Percentiles rank a stretch among this genome's conserved stretches.
These are phyloP conservation scores for Chlorella sp. DNA, from an alignment of 139 green algal species.

Conservation along the genomic window DNA sequence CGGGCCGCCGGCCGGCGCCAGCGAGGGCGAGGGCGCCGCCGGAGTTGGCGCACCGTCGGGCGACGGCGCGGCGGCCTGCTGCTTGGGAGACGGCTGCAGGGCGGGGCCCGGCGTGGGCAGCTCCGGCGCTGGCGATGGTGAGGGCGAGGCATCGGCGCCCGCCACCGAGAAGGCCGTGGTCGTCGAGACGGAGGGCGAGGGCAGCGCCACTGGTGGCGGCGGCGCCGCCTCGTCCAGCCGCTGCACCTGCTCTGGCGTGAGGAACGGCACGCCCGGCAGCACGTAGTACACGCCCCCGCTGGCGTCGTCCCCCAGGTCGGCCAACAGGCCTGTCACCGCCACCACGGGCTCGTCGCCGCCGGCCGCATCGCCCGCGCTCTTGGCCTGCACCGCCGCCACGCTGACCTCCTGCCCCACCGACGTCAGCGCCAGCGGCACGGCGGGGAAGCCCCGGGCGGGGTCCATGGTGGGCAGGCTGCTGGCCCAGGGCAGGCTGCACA, in stretches of 20 bases:
- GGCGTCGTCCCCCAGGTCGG: background rate
- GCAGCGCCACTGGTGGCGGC: too few relatives aligned
- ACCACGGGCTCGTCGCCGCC: background rate
- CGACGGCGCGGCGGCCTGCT: background rate
- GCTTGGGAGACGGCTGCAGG: background rate
- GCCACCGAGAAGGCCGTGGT: too few relatives aligned
- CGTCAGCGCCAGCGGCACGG: constrained; percentile 1
- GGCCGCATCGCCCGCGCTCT: background rate
- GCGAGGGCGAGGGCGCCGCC: background rate
- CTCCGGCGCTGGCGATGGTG: background rate
- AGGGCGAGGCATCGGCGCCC: too few relatives aligned
- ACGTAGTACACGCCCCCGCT: constrained; percentile 1
- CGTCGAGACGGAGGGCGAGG: too few relatives aligned
- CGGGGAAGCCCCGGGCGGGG: constrained; percentile 5
- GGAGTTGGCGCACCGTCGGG: background rate
- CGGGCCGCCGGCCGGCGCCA: background rate
- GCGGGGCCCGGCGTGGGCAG: background rate
- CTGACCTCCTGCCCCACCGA: constrained; percentile 10
- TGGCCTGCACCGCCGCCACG: background rate
- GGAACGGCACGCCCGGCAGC: constrained; percentile 21
- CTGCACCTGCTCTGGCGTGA: constrained; percentile 1
- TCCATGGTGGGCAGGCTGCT: constrained; percentile 13
- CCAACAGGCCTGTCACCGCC: background rate
- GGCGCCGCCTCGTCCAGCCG: background rate
- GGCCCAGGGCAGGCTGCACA: constrained; percentile 19